Percentiles rank a stretch among this genome's conserved stretches.
Evolutionary conservation across 2,329 filamentous ascomycete species (phyloP).

Genomic region (Trichoderma asperellum): DNA sequence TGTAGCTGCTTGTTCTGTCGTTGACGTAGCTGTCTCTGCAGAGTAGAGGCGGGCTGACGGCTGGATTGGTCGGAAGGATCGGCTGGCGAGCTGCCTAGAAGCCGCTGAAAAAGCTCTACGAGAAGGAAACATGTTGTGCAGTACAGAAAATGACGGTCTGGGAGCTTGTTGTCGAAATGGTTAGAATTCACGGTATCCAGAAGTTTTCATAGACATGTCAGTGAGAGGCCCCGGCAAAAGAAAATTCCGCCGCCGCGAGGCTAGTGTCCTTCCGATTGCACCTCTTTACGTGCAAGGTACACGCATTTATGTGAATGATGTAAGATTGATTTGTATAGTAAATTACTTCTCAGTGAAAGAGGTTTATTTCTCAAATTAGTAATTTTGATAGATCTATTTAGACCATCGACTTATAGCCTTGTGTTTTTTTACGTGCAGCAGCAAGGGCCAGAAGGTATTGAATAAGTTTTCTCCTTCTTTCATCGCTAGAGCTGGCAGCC

Average conservation of each 20-base stretch:
- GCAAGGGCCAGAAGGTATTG: too few relatives aligned
- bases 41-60: conserved; percentile 34
- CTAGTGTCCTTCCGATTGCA: too few relatives aligned
- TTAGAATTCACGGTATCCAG: conserved; percentile 10
- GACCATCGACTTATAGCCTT: too few relatives aligned
- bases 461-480: too few relatives aligned
- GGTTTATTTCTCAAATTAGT: too few relatives aligned
- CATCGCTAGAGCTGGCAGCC: too few relatives aligned
- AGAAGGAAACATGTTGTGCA: conserved; percentile 37
- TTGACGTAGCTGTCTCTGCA: conserved; percentile 30
- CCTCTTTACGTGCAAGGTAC: too few relatives aligned
- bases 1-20: conserved; percentile 3
- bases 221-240: conserved; percentile 16
- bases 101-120: conserved; percentile 35
- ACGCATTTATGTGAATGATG: too few relatives aligned
- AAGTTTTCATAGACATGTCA: conserved; percentile 11
- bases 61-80: conserved; percentile 31
- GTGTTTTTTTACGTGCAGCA: too few relatives aligned
- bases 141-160: neutral
- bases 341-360: too few relatives aligned
- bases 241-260: conserved; percentile 11
- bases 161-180: neutral
- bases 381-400: too few relatives aligned
- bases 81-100: conserved; percentile 30
- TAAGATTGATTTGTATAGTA: too few relatives aligned